phyloP scores from a whole-genome alignment of 23 red algal genomes.

The Rhodosorus marinus region DNA sequence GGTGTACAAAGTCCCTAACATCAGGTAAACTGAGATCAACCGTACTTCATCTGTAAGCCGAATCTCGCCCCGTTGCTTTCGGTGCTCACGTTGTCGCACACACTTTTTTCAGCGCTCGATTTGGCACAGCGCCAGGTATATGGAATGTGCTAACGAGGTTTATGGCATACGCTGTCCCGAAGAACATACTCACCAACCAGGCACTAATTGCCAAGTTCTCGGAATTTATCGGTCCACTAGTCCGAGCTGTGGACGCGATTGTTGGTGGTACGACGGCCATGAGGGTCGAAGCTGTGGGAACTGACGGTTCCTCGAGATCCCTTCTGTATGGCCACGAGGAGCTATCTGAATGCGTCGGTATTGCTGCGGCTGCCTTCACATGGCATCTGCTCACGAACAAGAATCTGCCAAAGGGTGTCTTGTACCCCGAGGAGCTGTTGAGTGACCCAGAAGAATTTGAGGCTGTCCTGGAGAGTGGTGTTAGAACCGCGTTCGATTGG shows the following conservation, averaged over 20 bases:
- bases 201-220: constrained; percentile 17
- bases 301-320: not conserved
- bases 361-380: constrained; percentile 44
- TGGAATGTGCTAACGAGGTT: constrained; percentile 61
- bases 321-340: constrained; percentile 26
- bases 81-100: no score
- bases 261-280: constrained; percentile 48
- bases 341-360: constrained; percentile 43
- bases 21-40: no score
- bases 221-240: constrained; percentile 15
- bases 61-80: no score
- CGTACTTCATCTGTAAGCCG: no score
- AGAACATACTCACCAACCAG: constrained; percentile 12
- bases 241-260: constrained; percentile 45
- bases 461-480: no score
- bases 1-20: not conserved
- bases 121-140: constrained; percentile 41
- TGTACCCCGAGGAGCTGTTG: not conserved
- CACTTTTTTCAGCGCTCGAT: constrained; percentile 17
- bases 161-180: constrained; percentile 18
- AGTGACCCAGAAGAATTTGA: no score
- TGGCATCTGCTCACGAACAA: not conserved
- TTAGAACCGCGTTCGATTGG: no score
- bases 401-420: not conserved
- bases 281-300: constrained; percentile 10